A percentile compares a stretch with the other conserved stretches of the same genome.
phyloP scores from a whole-genome alignment of 2,329 filamentous ascomycete genomes.

The Cladosporium oxysporum region DNA sequence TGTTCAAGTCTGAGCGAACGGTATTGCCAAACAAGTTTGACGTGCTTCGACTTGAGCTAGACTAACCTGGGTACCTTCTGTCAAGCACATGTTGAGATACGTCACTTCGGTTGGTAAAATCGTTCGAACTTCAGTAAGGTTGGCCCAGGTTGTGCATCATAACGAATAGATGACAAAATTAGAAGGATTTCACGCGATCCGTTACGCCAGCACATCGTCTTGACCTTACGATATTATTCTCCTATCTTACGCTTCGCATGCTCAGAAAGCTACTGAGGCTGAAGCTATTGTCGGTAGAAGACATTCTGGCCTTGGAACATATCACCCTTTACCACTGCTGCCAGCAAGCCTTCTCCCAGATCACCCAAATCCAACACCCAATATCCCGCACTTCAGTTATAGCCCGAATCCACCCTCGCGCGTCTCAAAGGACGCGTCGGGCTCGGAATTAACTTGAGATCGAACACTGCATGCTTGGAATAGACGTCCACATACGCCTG shows the following conservation, averaged over 20 bases:
- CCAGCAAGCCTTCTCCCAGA: background rate
- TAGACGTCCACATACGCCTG: slow-evolving; percentile 20
- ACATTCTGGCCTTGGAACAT: background rate
- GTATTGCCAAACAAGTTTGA: background rate
- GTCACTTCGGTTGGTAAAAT: background rate
- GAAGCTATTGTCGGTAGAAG: background rate
- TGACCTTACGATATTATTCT: background rate
- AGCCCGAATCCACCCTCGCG: background rate
- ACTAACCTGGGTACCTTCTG: too few species aligned
- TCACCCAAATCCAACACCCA: background rate
- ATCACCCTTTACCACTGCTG: background rate
- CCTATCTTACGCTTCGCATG: background rate
- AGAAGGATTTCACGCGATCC: background rate
- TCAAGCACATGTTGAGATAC: too few species aligned
- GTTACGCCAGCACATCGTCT: background rate
- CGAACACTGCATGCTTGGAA: background rate
- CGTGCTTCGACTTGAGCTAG: background rate
- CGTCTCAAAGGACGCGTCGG: background rate
- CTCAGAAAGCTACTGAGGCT: background rate
- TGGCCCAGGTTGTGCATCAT: background rate
- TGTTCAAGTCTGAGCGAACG: background rate
- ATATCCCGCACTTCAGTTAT: background rate
- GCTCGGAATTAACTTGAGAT: background rate
- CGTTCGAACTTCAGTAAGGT: background rate
- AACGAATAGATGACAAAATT: background rate